Evolutionary conservation across 2,329 filamentous ascomycete genomes (phyloP).

Genomic region (Cladophialophora yegresii): DNA sequence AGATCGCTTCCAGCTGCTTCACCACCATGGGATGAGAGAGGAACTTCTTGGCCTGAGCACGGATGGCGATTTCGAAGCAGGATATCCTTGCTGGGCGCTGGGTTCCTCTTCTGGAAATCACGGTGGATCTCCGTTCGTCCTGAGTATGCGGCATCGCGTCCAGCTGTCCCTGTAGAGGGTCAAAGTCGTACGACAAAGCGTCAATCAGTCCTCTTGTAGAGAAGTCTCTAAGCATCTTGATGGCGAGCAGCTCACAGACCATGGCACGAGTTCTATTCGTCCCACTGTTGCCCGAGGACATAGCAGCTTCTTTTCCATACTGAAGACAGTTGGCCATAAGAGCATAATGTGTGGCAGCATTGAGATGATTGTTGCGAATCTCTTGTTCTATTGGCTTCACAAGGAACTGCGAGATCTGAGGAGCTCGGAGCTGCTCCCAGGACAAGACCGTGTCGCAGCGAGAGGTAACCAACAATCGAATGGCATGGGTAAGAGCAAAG

Average conservation of each 20-base stretch:
- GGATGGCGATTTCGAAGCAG: slow-evolving; percentile 88
- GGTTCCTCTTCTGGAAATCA: slow-evolving; percentile 40
- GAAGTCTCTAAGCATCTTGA: slow-evolving; percentile 88
- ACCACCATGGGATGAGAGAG: slow-evolving; percentile 88
- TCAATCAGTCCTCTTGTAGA: slow-evolving; percentile 88
- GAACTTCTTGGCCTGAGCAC: slow-evolving; percentile 88
- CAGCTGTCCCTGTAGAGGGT: slow-evolving; percentile 79
- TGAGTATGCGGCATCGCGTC: slow-evolving; percentile 44
- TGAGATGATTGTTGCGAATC: slow-evolving; percentile 80
- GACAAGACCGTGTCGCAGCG: slow-evolving; percentile 88
- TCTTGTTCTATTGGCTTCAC: slow-evolving; percentile 94
- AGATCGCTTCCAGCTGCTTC: slow-evolving; percentile 94
- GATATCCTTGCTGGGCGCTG: slow-evolving; percentile 74
- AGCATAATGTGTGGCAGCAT: slow-evolving; percentile 81
- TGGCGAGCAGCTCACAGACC: slow-evolving; percentile 86
- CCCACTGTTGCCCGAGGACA: slow-evolving; percentile 80
- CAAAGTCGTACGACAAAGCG: slow-evolving; percentile 91
- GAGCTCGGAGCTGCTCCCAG: slow-evolving; percentile 94
- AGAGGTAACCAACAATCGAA: slow-evolving; percentile 78
- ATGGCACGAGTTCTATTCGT: slow-evolving; percentile 80
- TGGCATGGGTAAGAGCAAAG: slow-evolving; percentile 86
- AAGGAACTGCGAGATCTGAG: slow-evolving; percentile 92
- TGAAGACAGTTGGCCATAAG: slow-evolving; percentile 92
- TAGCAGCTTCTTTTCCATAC: slow-evolving; percentile 82
- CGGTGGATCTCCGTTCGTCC: slow-evolving; percentile 39